Evolutionary conservation across 2,329 filamentous ascomycete genomes (phyloP).

Genomic region (Alternaria postmessia): DNA sequence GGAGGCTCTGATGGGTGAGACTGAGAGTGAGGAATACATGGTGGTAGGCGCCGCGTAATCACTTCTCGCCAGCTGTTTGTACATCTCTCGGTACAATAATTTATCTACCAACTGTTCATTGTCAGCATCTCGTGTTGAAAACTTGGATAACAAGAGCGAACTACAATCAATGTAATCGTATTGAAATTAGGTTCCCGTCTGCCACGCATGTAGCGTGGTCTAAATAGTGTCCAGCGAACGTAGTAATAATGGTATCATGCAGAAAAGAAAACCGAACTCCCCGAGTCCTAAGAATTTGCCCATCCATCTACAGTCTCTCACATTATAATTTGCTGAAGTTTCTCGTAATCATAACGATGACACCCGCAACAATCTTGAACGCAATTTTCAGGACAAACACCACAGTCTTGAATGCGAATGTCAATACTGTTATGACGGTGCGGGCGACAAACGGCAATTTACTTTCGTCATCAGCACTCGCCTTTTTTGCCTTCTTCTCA

Average conservation of each 20-base stretch:
- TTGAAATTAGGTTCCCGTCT: not conserved
- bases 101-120: not conserved
- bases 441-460: constrained; percentile 51
- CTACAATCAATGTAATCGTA: not conserved
- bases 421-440: constrained; percentile 51
- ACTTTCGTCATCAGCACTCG: constrained; percentile 41
- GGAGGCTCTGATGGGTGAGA: constrained; percentile 27
- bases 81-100: not conserved
- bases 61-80: not conserved
- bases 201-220: not conserved
- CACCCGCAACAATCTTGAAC: constrained; percentile 52
- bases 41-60: constrained; percentile 7
- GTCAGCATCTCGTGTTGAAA: not conserved
- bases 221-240: constrained; percentile 10
- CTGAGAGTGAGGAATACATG: constrained; percentile 29
- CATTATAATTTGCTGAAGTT: constrained; percentile 46
- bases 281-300: not conserved
- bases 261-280: not conserved
- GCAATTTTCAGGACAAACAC: constrained; percentile 53
- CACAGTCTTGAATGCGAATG: constrained; percentile 53
- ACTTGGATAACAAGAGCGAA: not conserved
- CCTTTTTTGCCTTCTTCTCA: constrained; percentile 40
- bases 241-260: constrained; percentile 20
- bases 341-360: constrained; percentile 50
- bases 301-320: not conserved